Percentiles rank a stretch among this genome's conserved stretches.
phyloP scores from a whole-genome alignment of 441 rosid genomes.

The Bocquillonia castaneifolia region DNA sequence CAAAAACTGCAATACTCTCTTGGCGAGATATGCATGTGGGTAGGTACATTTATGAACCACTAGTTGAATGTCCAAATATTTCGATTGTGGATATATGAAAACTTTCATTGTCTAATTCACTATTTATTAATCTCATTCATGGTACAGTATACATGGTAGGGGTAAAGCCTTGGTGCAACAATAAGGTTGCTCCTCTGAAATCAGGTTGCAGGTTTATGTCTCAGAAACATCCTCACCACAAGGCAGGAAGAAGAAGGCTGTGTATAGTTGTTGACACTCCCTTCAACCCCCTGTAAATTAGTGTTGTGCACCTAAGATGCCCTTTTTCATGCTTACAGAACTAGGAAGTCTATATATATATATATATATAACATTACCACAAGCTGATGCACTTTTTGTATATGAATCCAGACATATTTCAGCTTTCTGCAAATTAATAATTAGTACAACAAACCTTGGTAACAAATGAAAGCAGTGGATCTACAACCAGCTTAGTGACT shows the following conservation, averaged over 20 bases:
- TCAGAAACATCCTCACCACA: not conserved
- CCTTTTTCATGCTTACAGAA: not conserved
- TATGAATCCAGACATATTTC: not conserved
- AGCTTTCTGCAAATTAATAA: not conserved
- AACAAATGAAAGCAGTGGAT: slow-evolving; percentile 93
- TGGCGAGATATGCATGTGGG: not conserved
- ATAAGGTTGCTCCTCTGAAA: not conserved
- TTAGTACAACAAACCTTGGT: slow-evolving; percentile 58
- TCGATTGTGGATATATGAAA: not conserved
- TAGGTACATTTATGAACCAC: not conserved
- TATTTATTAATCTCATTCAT: not conserved
- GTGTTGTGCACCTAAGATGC: not conserved
- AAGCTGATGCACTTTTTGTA: slow-evolving; percentile 6
- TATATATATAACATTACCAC: slow-evolving; percentile 10
- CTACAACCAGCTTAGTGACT: slow-evolving; percentile 87
- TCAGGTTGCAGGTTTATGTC: not conserved
- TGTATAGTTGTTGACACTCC: not conserved
- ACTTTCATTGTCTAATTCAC: not conserved
- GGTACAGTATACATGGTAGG: not conserved
- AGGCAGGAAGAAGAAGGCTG: not conserved
- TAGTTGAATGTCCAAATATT: not conserved
- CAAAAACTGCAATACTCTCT: not conserved
- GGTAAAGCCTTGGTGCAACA: not conserved
- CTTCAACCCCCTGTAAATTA: not conserved
- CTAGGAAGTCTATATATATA: not conserved